Conservation (phyloP, 257 asterid genomes). For the Coffea canephora region DNA sequence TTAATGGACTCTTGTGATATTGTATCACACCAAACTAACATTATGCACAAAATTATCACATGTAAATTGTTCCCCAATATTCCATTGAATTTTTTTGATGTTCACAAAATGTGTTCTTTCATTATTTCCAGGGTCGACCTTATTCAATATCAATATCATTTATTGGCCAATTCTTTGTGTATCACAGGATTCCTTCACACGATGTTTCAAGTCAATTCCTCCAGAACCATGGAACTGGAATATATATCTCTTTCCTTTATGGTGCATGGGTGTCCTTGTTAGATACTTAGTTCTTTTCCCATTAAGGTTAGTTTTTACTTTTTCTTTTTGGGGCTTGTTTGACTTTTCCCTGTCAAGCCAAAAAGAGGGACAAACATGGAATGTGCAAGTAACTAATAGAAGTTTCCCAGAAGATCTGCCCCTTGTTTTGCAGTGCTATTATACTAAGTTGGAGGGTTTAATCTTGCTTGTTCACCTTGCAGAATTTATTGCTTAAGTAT, state of each 20-base stretch:
- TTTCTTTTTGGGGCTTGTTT: not conserved
- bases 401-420: not conserved
- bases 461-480: not conserved
- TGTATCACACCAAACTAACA: no score
- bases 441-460: not conserved
- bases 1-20: no score
- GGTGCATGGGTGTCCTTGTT: constrained; percentile 93
- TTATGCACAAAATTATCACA: no score
- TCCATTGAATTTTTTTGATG: no score
- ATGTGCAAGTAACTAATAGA: no score
- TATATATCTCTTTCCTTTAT: constrained; percentile 79
- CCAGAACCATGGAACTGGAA: constrained; percentile 99
- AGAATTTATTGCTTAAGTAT: not conserved
- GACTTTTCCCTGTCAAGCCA: not conserved
- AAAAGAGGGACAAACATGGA: no score
- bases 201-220: constrained; percentile 97
- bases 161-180: not conserved
- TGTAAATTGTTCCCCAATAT: no score
- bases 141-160: not conserved
- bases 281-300: constrained; percentile 93
- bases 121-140: no score
- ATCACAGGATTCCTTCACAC: constrained; percentile 83
- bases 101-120: no score
- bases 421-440: not conserved
- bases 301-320: constrained; percentile 43